Evolutionary conservation across 1,284 basidiomycete species (phyloP), one percentile per base, ranked within the genome.

Genomic region (Heterobasidion occidentale): DNA sequence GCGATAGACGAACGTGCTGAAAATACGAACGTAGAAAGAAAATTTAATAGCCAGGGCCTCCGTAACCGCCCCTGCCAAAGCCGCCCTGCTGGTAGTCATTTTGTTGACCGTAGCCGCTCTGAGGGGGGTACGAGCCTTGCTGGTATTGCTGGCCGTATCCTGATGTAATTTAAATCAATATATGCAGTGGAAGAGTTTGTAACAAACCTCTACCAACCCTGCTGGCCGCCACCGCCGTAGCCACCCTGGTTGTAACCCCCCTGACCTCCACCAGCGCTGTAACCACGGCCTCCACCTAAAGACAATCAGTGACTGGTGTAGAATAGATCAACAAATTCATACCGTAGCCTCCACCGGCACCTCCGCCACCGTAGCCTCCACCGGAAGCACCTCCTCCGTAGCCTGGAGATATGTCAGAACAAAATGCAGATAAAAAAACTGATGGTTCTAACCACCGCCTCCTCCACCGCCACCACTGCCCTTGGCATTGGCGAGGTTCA

Each of bases 401-500:
- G 36, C 46, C 50, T 52, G 17, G 2, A 20, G 11, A 45, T 5
- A 12, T 14, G 9, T 46, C 17, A 15, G 36, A 44, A 17, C 36
- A 42, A 36, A 34, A n/a, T 17, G 2, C 7, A 46, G 27, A 35
- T n/a, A 17, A 4, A 9, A 6, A 9, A 35, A 19, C 4, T 4
- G 9, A 27, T 35, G 35, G 9, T 12, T n/a, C 27, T 51, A 20
- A 51, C 49, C 47, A 27, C 27, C 27, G 5, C 47, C 47, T 6
- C 47, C 49, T 45, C 80, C 78, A 17, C 79, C 80, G 35, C 80
- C 80, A 51, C 78, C 80, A 51, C 72, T 67, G 59, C 79, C 78
- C 63, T 91, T 85, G 56, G 92, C 88, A 71, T 97, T 98, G 63
- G 95, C 95, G 63, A 97, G 77, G 79, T 98, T 98, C 61, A 98